Percentiles rank a stretch among this genome's conserved stretches.
phyloP scores from a whole-genome alignment of 106 monocot genomes.

The Platanthera guangdongensis region DNA sequence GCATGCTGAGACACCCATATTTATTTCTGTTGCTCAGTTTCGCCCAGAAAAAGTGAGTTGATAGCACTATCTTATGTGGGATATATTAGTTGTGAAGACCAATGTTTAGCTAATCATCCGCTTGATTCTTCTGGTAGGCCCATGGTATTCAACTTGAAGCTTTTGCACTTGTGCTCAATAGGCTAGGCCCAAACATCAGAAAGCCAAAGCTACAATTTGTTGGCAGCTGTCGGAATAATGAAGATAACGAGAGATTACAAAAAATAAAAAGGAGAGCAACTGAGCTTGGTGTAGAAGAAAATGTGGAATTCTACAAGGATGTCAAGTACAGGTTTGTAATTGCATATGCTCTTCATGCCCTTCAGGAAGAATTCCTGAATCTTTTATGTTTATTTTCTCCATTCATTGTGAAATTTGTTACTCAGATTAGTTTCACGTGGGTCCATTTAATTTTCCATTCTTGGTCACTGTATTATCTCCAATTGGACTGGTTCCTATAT shows the following conservation, averaged over 20 bases:
- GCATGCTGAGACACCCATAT: constrained; percentile 23
- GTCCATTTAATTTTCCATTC: background rate
- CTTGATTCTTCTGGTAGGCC: constrained; percentile 38
- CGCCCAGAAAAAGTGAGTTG: constrained; percentile 87
- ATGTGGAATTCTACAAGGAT: constrained; percentile 84
- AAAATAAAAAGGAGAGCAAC: constrained; percentile 55
- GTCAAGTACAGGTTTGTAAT: constrained; percentile 56
- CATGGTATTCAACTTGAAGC: constrained; percentile 80
- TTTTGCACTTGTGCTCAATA: constrained; percentile 61
- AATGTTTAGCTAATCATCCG: background rate
- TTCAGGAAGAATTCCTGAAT: too few relatives aligned
- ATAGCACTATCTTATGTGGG: background rate
- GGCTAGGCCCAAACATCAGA: constrained; percentile 30
- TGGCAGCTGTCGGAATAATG: constrained; percentile 84
- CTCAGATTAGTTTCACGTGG: background rate
- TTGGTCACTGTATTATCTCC: background rate
- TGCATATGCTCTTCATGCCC: background rate
- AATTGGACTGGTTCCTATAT: background rate
- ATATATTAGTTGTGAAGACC: background rate
- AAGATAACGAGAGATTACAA: constrained; percentile 64
- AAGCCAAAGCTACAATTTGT: constrained; percentile 86
- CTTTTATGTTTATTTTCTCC: too few relatives aligned
- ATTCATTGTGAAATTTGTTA: background rate
- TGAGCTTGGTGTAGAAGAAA: constrained; percentile 50
- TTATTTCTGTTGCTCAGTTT: constrained; percentile 91